These are phyloP conservation scores for Salix arbutifolia DNA, from an alignment of 345 rosid species.

Conservation along the genomic window DNA sequence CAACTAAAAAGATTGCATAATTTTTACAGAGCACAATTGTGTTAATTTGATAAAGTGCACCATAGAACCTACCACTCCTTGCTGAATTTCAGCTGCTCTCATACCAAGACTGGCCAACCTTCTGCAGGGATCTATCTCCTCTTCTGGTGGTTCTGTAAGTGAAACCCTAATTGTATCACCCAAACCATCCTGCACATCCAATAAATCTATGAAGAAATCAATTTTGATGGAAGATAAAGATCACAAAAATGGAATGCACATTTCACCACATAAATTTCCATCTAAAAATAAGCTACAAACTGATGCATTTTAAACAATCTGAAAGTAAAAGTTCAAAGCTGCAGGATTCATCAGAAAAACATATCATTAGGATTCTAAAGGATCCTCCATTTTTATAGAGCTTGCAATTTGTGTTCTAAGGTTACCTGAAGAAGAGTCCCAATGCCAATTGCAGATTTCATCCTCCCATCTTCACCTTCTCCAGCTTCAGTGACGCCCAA, in stretches of 20 bases:
- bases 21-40: constrained; percentile 8
- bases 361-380: not conserved
- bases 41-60: not conserved
- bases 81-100: constrained; percentile 72
- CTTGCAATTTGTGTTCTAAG: constrained; percentile 4
- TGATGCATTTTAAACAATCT: not conserved
- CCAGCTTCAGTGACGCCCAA: constrained; percentile 99
- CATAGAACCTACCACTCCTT: constrained; percentile 77
- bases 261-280: not conserved
- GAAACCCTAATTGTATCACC: constrained; percentile 99
- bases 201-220: constrained; percentile 5
- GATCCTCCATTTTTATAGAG: not conserved
- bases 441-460: constrained; percentile 98
- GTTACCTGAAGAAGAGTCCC: constrained; percentile 94
- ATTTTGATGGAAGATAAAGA: not conserved
- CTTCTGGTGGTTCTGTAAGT: constrained; percentile 90
- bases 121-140: constrained; percentile 95
- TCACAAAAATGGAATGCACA: not conserved
- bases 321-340: not conserved
- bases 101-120: constrained; percentile 86
- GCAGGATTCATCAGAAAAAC: not conserved
- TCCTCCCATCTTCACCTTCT: constrained; percentile 99
- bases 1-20: constrained; percentile 6
- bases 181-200: constrained; percentile 74
- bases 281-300: not conserved